phyloP scores from a whole-genome alignment of 192 early-diverging fungal genomes.

The Mortierella claussenii region DNA sequence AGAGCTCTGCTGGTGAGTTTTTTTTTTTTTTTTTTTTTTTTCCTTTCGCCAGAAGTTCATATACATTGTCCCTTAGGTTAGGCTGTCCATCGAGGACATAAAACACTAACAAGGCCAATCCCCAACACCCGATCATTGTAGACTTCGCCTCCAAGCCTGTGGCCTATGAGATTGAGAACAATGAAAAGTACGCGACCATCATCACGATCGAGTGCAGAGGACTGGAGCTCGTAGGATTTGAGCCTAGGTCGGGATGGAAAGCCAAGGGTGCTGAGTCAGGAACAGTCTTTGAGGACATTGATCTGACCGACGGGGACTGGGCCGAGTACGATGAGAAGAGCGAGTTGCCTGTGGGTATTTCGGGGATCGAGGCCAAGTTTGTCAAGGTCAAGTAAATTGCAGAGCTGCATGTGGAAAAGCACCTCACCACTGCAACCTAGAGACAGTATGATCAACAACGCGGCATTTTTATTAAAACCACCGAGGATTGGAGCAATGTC shows the following conservation, averaged over 20 bases:
- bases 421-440: too few relatives aligned
- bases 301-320: conserved; percentile 86
- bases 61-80: too few relatives aligned
- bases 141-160: conserved; percentile 57
- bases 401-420: background rate
- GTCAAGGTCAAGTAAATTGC: conserved; percentile 61
- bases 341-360: conserved; percentile 72
- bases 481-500: too few relatives aligned
- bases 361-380: conserved; percentile 67
- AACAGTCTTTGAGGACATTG: conserved; percentile 80
- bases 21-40: background rate
- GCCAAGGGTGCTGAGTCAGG: conserved; percentile 77
- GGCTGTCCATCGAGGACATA: too few relatives aligned
- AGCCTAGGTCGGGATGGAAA: conserved; percentile 73
- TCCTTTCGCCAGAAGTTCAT: too few relatives aligned
- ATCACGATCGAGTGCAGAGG: conserved; percentile 84
- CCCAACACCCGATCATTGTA: background rate
- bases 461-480: too few relatives aligned
- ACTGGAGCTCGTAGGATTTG: conserved; percentile 83
- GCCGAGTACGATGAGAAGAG: conserved; percentile 90
- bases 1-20: conserved; percentile 68
- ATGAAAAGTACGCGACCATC: conserved; percentile 69
- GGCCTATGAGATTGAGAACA: conserved; percentile 68
- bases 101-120: background rate
- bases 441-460: too few relatives aligned